A percentile compares a stretch with the other conserved stretches of the same genome.
Conservation (phyloP, 805 yeast genomes). For the Lachancea fermentati region DNA sequence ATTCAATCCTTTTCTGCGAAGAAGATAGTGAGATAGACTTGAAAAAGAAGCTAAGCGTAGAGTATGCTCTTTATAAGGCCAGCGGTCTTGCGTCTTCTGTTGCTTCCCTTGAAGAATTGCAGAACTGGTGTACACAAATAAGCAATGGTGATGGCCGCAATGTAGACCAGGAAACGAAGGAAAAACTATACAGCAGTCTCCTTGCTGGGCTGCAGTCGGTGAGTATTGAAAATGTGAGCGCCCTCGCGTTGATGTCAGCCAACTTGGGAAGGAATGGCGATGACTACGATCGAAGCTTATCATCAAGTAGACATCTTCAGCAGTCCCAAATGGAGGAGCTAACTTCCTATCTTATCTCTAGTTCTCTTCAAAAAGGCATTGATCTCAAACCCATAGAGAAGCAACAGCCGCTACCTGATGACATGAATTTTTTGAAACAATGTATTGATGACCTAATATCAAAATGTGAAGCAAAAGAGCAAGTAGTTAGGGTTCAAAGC, state of each 20-base stretch:
- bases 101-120: background rate
- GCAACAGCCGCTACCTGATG: slow-evolving; percentile 1
- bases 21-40: slow-evolving; percentile 20
- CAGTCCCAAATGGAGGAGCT: slow-evolving; percentile 18
- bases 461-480: background rate
- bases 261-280: background rate
- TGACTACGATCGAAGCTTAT: slow-evolving; percentile 1
- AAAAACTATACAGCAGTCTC: slow-evolving; percentile 47
- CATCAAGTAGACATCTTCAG: slow-evolving; percentile 4
- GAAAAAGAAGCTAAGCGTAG: slow-evolving; percentile 25
- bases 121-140: background rate
- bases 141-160: background rate
- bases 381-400: slow-evolving; percentile 18
- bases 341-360: slow-evolving; percentile 29
- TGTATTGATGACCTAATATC: slow-evolving; percentile 24
- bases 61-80: slow-evolving; percentile 26
- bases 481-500: background rate
- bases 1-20: slow-evolving; percentile 20
- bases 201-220: slow-evolving; percentile 44
- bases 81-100: background rate
- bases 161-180: slow-evolving; percentile 38
- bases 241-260: background rate
- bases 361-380: slow-evolving; percentile 26
- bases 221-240: background rate
- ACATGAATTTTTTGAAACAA: slow-evolving; percentile 25